Evolutionary conservation across 345 rosid species (phyloP).

Genomic region (Lepidium aucheri): DNA sequence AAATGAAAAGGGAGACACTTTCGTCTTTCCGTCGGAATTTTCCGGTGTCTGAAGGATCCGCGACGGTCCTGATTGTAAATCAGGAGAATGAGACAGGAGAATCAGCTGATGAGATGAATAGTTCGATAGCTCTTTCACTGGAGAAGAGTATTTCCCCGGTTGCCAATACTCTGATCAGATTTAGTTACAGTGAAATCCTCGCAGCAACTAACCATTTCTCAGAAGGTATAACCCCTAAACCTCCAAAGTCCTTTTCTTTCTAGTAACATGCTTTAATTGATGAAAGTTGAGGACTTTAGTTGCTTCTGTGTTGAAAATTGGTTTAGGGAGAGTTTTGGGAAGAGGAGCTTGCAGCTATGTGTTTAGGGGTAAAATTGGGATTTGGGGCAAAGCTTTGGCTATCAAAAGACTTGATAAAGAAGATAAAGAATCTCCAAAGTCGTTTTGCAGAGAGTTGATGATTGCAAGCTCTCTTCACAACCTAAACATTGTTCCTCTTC

Average conservation of each 20-base stretch:
- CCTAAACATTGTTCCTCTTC: slow-evolving; percentile 66
- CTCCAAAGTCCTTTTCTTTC: neutral
- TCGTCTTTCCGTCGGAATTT: neutral
- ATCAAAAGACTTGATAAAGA: slow-evolving; percentile 79
- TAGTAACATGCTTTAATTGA: neutral
- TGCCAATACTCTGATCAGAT: slow-evolving; percentile 48
- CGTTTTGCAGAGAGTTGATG: slow-evolving; percentile 94
- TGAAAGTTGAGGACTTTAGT: neutral
- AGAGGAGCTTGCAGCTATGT: slow-evolving; percentile 95
- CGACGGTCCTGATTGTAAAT: slow-evolving; percentile 77
- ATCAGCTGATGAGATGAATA: slow-evolving; percentile 44
- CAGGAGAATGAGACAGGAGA: slow-evolving; percentile 48
- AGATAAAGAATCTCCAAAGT: slow-evolving; percentile 81
- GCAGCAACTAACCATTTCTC: slow-evolving; percentile 78
- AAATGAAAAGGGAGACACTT: slow-evolving; percentile 36
- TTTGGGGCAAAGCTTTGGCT: slow-evolving; percentile 64
- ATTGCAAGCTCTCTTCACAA: slow-evolving; percentile 83
- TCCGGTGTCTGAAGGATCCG: slow-evolving; percentile 19
- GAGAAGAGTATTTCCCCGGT: slow-evolving; percentile 77
- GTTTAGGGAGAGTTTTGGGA: slow-evolving; percentile 83
- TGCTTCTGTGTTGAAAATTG: neutral
- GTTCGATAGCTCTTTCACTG: slow-evolving; percentile 58
- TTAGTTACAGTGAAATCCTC: slow-evolving; percentile 62
- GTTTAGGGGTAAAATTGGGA: slow-evolving; percentile 74
- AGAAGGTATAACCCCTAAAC: slow-evolving; percentile 41